Evolutionary conservation across 148 eudicot species (phyloP).

Genomic region (Oxyria digyna): DNA sequence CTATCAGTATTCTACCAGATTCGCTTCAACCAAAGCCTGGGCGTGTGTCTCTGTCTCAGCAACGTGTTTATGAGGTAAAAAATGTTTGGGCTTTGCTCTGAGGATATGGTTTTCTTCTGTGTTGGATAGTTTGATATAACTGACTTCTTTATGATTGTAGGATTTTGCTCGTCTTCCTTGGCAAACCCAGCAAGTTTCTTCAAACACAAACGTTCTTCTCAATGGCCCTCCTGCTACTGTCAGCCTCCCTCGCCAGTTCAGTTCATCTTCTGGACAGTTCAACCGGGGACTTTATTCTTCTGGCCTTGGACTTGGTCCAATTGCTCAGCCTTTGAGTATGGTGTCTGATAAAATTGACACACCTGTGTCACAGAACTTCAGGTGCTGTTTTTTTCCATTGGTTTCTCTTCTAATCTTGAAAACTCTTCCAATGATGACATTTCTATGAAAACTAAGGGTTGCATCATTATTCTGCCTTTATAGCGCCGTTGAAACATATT

Average conservation of each 20-base stretch:
- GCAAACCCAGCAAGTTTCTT: constrained; percentile 65
- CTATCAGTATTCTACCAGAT: constrained; percentile 65
- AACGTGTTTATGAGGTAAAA: constrained; percentile 89
- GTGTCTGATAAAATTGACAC: constrained; percentile 61
- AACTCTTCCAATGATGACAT: not conserved
- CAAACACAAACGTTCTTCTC: constrained; percentile 33
- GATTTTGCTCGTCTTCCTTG: constrained; percentile 89
- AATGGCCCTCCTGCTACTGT: constrained; percentile 37
- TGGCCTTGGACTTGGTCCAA: constrained; percentile 43
- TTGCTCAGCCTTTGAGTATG: constrained; percentile 46
- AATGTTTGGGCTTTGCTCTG: not conserved
- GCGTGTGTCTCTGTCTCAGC: constrained; percentile 77
- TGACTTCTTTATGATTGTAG: constrained; percentile 20
- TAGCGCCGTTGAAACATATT: not conserved
- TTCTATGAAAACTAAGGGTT: not conserved
- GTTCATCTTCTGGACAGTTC: constrained; percentile 48
- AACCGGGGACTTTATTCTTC: constrained; percentile 43
- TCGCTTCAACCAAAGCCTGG: constrained; percentile 93
- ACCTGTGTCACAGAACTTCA: constrained; percentile 32
- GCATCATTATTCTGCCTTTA: not conserved
- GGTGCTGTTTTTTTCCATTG: constrained; percentile 24
- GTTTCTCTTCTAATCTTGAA: not conserved
- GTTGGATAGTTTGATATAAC: not conserved
- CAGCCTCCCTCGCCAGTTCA: constrained; percentile 33
- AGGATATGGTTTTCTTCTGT: not conserved